Conservation (phyloP, 192 early-diverging fungal genomes). For the Mortierella alpina region DNA sequence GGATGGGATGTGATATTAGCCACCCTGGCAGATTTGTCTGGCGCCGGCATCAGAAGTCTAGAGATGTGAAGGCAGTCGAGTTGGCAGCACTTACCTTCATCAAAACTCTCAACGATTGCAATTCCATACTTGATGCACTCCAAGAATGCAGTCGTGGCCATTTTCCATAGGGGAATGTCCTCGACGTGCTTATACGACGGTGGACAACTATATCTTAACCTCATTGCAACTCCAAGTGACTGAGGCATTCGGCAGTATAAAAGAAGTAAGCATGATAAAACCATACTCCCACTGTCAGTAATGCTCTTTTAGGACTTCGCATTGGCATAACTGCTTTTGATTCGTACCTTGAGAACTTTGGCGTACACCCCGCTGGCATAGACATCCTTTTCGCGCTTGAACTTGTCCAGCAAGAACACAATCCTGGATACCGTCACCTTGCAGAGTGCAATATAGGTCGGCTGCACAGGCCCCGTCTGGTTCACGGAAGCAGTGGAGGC, state of each 20-base stretch:
- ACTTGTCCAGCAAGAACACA: constrained; percentile 64
- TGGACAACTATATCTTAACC: constrained; percentile 80
- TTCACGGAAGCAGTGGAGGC: background rate
- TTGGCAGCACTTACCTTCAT: constrained; percentile 10
- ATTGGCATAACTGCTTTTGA: background rate
- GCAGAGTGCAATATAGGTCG: constrained; percentile 83
- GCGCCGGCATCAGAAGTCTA: background rate
- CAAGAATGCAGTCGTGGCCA: constrained; percentile 69
- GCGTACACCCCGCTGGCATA: constrained; percentile 67
- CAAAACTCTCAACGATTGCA: constrained; percentile 52
- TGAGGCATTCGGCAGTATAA: constrained; percentile 51
- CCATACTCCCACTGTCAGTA: background rate
- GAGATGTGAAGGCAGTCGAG: background rate
- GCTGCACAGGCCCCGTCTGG: constrained; percentile 31
- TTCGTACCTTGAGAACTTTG: constrained; percentile 55
- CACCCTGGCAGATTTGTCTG: background rate
- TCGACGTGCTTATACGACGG: constrained; percentile 73
- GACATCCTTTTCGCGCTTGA: constrained; percentile 58
- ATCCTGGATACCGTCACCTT: constrained; percentile 70
- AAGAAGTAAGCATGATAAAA: constrained; percentile 24
- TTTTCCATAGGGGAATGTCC: constrained; percentile 79
- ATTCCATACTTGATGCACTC: constrained; percentile 68
- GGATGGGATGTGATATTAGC: background rate
- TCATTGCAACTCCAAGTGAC: constrained; percentile 78
- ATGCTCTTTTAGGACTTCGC: background rate